Conservation (phyloP, 2,329 filamentous ascomycete species). For the Sclerotinia subarctica region DNA sequence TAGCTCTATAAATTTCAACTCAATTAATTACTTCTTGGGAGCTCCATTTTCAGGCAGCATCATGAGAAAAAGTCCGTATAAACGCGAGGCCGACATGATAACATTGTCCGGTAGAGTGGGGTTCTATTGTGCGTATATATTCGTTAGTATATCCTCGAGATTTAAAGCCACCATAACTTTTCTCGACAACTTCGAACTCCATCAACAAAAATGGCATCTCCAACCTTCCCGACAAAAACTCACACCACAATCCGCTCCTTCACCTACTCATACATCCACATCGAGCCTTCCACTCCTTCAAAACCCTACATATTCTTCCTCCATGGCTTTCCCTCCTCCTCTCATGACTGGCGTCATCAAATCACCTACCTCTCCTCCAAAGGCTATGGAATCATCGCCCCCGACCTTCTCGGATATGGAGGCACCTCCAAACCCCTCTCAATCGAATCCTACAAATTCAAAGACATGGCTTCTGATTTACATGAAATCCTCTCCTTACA, state of each 20-base stretch:
- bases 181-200: neutral
- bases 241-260: conserved; percentile 1
- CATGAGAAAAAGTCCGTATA: too few species aligned
- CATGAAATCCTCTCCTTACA: conserved; percentile 39
- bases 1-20: too few species aligned
- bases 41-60: too few species aligned
- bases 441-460: conserved; percentile 33
- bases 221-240: neutral
- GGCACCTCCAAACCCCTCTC: conserved; percentile 38
- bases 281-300: neutral
- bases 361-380: conserved; percentile 29
- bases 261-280: conserved; percentile 12
- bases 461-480: conserved; percentile 39
- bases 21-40: too few species aligned
- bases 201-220: neutral
- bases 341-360: conserved; percentile 42
- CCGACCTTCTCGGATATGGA: conserved; percentile 44
- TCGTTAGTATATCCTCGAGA: neutral
- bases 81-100: too few species aligned
- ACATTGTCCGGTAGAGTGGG: too few species aligned
- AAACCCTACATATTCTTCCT: conserved; percentile 42
- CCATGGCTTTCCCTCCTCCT: conserved; percentile 49
- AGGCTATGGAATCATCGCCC: conserved; percentile 45
- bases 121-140: neutral
- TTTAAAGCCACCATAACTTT: neutral